Conservation (phyloP, 805 yeast species). For the Yamadazyma takamatsuzukensis region DNA sequence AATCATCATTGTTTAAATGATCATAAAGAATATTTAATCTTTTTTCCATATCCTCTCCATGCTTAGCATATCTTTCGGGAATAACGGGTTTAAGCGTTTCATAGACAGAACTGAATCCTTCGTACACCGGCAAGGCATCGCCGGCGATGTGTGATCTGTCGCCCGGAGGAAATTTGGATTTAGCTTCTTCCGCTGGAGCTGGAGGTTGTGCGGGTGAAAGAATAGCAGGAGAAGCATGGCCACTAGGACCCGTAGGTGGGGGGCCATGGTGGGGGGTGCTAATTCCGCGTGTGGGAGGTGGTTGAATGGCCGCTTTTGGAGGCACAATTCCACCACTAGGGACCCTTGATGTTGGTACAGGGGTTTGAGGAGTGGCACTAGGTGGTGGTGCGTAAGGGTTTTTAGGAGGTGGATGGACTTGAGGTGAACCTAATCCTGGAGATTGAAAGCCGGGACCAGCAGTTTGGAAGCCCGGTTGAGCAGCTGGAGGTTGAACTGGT, state of each 20-base stretch:
- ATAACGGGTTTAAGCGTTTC: slow-evolving; percentile 64
- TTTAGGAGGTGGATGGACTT: slow-evolving; percentile 11
- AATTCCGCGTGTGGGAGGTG: slow-evolving; percentile 11
- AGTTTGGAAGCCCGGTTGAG: no score
- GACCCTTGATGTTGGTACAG: slow-evolving; percentile 6
- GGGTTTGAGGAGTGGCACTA: slow-evolving; percentile 1
- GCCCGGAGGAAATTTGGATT: slow-evolving; percentile 48
- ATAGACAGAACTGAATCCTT: slow-evolving; percentile 52
- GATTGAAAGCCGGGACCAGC: slow-evolving; percentile 1
- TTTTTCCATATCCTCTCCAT: slow-evolving; percentile 76
- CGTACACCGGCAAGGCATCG: slow-evolving; percentile 53
- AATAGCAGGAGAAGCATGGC: slow-evolving; percentile 17
- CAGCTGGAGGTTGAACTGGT: slow-evolving; percentile 6
- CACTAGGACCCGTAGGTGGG: slow-evolving; percentile 11
- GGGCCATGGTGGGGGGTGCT: slow-evolving; percentile 9
- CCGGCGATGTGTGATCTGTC: slow-evolving; percentile 68
- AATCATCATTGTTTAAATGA: slow-evolving; percentile 70
- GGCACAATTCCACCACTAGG: slow-evolving; percentile 14
- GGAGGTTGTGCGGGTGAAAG: slow-evolving; percentile 22
- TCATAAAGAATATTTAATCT: slow-evolving; percentile 74
- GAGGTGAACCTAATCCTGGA: no score
- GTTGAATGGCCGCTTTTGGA: slow-evolving; percentile 9
- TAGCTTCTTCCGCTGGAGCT: slow-evolving; percentile 1
- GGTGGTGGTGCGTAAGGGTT: slow-evolving; percentile 15
- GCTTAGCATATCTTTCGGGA: slow-evolving; percentile 71